A percentile compares a stretch with the other conserved stretches of the same genome.
phyloP scores from a whole-genome alignment of 352 stramenopile genomes.

The Albugo laibachii region DNA sequence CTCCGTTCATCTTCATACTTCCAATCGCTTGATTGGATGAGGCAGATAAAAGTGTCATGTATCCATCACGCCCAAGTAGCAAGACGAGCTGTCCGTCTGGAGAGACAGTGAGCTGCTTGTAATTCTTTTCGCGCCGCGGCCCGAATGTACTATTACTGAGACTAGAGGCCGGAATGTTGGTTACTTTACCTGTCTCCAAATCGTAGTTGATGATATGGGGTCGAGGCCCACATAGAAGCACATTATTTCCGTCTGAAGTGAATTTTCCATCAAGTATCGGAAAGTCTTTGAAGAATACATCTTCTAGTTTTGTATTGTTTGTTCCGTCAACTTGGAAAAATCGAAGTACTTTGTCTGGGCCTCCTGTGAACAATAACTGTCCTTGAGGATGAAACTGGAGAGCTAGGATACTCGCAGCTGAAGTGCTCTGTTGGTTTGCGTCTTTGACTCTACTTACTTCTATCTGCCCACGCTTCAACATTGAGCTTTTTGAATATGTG shows the following conservation, averaged over 20 bases:
- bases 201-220: conserved; percentile 96
- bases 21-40: conserved; percentile 86
- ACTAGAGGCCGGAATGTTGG: conserved; percentile 60
- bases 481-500: conserved; percentile 29
- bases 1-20: conserved; percentile 94
- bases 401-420: conserved; percentile 66
- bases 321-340: conserved; percentile 85
- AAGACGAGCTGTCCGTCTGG: conserved; percentile 78
- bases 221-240: conserved; percentile 83
- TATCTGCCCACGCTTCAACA: conserved; percentile 33
- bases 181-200: conserved; percentile 78
- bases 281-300: conserved; percentile 80
- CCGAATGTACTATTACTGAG: conserved; percentile 16
- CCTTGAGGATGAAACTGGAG: conserved; percentile 81
- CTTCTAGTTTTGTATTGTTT: conserved; percentile 76
- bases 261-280: conserved; percentile 79
- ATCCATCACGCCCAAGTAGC: conserved; percentile 91
- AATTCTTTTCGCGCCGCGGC: conserved; percentile 80
- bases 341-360: conserved; percentile 84
- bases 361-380: conserved; percentile 75
- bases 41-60: conserved; percentile 84
- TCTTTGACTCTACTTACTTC: conserved; percentile 75
- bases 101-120: conserved; percentile 83
- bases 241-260: conserved; percentile 44
- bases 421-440: conserved; percentile 78